Conservation (phyloP, 805 yeast genomes). For the Pichia gijzeniarum region DNA sequence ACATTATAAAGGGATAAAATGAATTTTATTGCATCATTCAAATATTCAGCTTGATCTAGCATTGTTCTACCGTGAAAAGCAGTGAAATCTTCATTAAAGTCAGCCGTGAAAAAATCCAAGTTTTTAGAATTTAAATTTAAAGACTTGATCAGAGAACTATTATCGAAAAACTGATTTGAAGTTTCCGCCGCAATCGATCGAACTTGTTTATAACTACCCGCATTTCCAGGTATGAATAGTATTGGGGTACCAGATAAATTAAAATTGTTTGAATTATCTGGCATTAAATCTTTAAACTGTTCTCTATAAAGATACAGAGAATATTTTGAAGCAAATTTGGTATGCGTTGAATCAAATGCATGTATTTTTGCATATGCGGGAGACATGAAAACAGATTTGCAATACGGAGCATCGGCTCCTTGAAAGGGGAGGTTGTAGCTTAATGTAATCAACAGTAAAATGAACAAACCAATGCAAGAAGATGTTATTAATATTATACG, state of each 20-base stretch:
- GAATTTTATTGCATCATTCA: slow-evolving; percentile 79
- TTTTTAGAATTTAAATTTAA: slow-evolving; percentile 34
- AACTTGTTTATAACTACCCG: slow-evolving; percentile 87
- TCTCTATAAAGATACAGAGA: slow-evolving; percentile 84
- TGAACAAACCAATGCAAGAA: slow-evolving; percentile 20
- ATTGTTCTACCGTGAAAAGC: slow-evolving; percentile 94
- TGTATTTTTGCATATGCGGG: slow-evolving; percentile 75
- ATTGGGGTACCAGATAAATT: slow-evolving; percentile 72
- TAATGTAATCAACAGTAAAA: slow-evolving; percentile 23
- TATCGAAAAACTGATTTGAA: slow-evolving; percentile 46
- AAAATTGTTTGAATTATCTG: slow-evolving; percentile 32
- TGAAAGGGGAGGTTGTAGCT: slow-evolving; percentile 26
- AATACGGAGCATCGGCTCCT: slow-evolving; percentile 45
- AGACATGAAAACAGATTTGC: slow-evolving; percentile 70
- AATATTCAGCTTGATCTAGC: slow-evolving; percentile 87
- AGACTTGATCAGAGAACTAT: slow-evolving; percentile 21
- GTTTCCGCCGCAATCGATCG: slow-evolving; percentile 87
- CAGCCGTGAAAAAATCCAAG: slow-evolving; percentile 84
- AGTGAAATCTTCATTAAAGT: slow-evolving; percentile 92
- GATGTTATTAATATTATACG: not conserved
- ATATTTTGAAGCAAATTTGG: slow-evolving; percentile 72
- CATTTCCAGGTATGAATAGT: slow-evolving; percentile 93
- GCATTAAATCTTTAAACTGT: slow-evolving; percentile 57
- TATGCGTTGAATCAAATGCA: slow-evolving; percentile 65
- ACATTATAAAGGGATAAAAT: slow-evolving; percentile 61